Evolutionary conservation across 2,329 filamentous ascomycete species (phyloP).

Genomic region (Cordyceps fumosorosea): DNA sequence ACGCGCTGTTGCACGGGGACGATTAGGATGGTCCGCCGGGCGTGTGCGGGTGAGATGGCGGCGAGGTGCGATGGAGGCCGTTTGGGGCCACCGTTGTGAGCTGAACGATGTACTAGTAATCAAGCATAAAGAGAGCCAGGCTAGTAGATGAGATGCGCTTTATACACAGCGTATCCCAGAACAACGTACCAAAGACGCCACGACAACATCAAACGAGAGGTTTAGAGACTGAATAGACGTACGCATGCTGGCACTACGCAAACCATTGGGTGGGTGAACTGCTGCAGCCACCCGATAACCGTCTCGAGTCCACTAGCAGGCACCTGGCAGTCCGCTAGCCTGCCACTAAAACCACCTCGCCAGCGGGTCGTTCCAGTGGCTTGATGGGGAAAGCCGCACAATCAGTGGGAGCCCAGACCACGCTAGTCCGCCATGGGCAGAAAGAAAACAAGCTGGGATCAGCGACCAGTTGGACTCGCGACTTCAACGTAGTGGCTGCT

Average conservation of each 20-base stretch:
- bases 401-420: neutral
- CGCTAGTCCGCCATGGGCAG: slow-evolving; percentile 3
- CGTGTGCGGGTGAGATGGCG: neutral
- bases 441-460: slow-evolving; percentile 7
- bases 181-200: too few species aligned
- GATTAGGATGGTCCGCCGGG: neutral
- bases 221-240: too few species aligned
- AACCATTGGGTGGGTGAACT: too few species aligned
- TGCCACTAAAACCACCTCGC: neutral
- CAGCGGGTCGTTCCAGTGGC: neutral
- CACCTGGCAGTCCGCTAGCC: neutral
- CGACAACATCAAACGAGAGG: too few species aligned
- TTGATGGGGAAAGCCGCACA: neutral
- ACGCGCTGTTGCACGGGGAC: slow-evolving; percentile 24
- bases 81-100: too few species aligned
- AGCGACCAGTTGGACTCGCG: neutral
- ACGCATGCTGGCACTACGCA: too few species aligned
- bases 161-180: too few species aligned
- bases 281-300: neutral
- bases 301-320: neutral
- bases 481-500: neutral
- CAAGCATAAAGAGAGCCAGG: too few species aligned
- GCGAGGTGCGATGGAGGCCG: too few species aligned
- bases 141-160: too few species aligned
- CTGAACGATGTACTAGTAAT: too few species aligned